These are phyloP conservation scores for Colletotrichum lindemuthianum DNA, from an alignment of 2,329 filamentous ascomycete genomes.

Conservation along the genomic window DNA sequence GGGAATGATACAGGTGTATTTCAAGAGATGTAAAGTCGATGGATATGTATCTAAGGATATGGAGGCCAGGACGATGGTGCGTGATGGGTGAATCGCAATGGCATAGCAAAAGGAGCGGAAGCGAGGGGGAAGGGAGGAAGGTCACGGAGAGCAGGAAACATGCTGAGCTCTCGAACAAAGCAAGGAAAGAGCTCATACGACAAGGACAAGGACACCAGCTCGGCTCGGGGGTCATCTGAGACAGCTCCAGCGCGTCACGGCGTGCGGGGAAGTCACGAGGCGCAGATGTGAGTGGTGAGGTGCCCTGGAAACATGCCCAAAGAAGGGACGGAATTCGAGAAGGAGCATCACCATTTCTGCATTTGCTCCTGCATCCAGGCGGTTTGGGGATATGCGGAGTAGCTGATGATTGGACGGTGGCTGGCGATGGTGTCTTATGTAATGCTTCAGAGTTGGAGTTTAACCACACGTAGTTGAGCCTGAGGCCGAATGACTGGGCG, in stretches of 20 bases:
- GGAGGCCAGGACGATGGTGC: background rate
- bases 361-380: background rate
- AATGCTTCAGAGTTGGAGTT: constrained; percentile 26
- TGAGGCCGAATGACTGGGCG: constrained; percentile 1
- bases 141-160: background rate
- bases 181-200: no score
- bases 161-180: background rate
- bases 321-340: no score
- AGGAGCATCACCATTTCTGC: no score
- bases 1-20: no score
- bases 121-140: background rate
- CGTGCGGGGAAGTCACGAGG: constrained; percentile 35
- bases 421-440: background rate
- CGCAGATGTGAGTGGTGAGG: background rate
- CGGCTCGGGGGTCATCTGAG: constrained; percentile 28
- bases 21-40: no score
- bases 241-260: constrained; percentile 29
- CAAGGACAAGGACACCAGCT: no score
- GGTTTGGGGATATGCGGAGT: constrained; percentile 27
- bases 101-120: no score
- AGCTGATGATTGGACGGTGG: constrained; percentile 7
- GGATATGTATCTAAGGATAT: no score
- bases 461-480: background rate
- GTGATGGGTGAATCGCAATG: no score
- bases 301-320: no score